A percentile compares a stretch with the other conserved stretches of the same genome.
Evolutionary conservation across 2,329 filamentous ascomycete genomes (phyloP).

Genomic region (Blumeriella jaapii): DNA sequence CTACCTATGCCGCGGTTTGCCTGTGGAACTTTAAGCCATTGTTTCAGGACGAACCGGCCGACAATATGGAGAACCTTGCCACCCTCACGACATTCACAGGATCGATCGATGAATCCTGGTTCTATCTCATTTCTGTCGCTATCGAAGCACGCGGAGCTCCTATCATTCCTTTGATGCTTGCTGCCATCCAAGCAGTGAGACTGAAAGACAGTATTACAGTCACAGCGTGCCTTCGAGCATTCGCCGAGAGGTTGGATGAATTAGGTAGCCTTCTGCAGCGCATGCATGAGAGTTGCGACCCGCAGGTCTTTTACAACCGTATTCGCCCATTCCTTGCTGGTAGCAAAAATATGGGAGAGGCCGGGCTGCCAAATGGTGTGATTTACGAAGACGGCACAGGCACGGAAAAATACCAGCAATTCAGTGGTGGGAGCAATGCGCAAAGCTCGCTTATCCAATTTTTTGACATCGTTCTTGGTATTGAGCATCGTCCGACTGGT

Average conservation of each 20-base stretch:
- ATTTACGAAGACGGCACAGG: constrained; percentile 74
- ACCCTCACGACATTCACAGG: constrained; percentile 88
- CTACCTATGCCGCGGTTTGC: constrained; percentile 83
- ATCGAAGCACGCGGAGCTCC: constrained; percentile 88
- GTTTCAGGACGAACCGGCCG: constrained; percentile 70
- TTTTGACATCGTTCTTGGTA: constrained; percentile 83
- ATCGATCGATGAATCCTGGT: constrained; percentile 95
- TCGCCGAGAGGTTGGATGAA: constrained; percentile 83
- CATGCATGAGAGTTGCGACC: constrained; percentile 94
- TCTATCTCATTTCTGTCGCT: constrained; percentile 89
- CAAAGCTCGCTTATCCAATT: constrained; percentile 96
- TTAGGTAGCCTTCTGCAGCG: constrained; percentile 66
- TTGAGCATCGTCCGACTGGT: constrained; percentile 85
- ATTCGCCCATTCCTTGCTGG: constrained; percentile 94
- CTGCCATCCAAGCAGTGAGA: constrained; percentile 72
- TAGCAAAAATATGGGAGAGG: constrained; percentile 95
- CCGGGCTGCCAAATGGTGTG: constrained; percentile 77
- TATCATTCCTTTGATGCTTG: constrained; percentile 78
- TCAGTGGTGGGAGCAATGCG: constrained; percentile 88
- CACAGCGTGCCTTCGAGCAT: constrained; percentile 61
- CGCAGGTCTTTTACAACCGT: constrained; percentile 87
- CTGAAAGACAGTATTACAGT: constrained; percentile 59
- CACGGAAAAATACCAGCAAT: constrained; percentile 60
- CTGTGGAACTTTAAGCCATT: constrained; percentile 97
- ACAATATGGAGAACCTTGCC: constrained; percentile 76